These are phyloP conservation scores for Barnettozyma wickerhamii DNA, from an alignment of 805 yeast species.

Conservation along the genomic window DNA sequence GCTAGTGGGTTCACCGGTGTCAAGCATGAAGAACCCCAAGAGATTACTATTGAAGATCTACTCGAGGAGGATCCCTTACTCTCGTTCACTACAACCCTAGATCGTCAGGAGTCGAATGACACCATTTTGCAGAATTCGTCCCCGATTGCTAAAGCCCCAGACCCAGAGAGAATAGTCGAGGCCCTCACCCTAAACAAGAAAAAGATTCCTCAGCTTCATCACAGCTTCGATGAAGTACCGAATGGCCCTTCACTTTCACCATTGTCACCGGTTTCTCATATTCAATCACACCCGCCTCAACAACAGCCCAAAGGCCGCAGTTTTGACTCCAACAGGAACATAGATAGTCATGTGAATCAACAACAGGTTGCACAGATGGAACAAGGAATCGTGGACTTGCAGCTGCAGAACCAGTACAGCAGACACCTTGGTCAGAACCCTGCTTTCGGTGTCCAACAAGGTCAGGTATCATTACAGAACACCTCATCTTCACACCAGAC, in stretches of 20 bases:
- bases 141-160: slow-evolving; percentile 12
- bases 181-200: slow-evolving; percentile 10
- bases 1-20: too few species aligned
- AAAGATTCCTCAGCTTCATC: background rate
- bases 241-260: background rate
- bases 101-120: slow-evolving; percentile 26
- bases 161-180: slow-evolving; percentile 6
- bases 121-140: slow-evolving; percentile 24
- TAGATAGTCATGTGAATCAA: too few species aligned
- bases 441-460: background rate
- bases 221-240: background rate
- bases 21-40: too few species aligned
- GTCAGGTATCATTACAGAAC: background rate
- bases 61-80: slow-evolving; percentile 26
- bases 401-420: background rate
- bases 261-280: background rate
- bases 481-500: slow-evolving; percentile 6
- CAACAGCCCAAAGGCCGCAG: too few species aligned
- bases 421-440: background rate
- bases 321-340: too few species aligned
- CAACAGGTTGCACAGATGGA: background rate
- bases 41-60: slow-evolving; percentile 22
- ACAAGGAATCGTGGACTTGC: too few species aligned
- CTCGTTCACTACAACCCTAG: slow-evolving; percentile 23
- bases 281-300: background rate